These are phyloP conservation scores for Cercospora janseana DNA, from an alignment of 2,329 filamentous ascomycete genomes.

Conservation along the genomic window DNA sequence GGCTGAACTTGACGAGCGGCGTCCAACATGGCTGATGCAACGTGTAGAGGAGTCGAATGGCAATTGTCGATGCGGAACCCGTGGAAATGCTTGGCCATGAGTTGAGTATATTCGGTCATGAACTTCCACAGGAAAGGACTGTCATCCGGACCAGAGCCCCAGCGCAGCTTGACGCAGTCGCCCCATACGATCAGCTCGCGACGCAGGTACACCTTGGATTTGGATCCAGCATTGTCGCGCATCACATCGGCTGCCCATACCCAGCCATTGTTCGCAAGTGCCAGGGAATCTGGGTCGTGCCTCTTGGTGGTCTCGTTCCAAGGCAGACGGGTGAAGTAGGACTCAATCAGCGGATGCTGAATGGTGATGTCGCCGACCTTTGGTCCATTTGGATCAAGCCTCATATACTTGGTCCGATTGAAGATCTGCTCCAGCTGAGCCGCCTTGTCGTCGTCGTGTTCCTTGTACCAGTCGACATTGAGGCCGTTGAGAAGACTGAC, in stretches of 20 bases:
- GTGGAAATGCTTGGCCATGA: conserved; percentile 91
- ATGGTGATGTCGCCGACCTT: conserved; percentile 76
- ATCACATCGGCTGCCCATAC: conserved; percentile 97
- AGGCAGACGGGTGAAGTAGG: conserved; percentile 90
- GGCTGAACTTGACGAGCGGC: conserved; percentile 85
- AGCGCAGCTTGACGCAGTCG: conserved; percentile 95
- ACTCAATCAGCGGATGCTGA: conserved; percentile 79
- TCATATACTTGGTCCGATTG: conserved; percentile 92
- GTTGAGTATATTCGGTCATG: conserved; percentile 87
- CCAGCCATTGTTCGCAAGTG: conserved; percentile 95
- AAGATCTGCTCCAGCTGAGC: conserved; percentile 88
- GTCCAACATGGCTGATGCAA: conserved; percentile 92
- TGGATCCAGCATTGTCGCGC: conserved; percentile 85
- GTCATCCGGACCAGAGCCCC: conserved; percentile 75
- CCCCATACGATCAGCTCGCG: conserved; percentile 98
- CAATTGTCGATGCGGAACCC: conserved; percentile 98
- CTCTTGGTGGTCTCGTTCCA: conserved; percentile 73
- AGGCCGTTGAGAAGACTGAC: conserved; percentile 71
- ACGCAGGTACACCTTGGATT: conserved; percentile 89
- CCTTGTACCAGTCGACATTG: conserved; percentile 85
- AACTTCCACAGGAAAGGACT: conserved; percentile 93
- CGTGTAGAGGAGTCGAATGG: conserved; percentile 90
- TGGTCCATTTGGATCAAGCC: conserved; percentile 88
- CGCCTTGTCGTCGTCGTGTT: conserved; percentile 80
- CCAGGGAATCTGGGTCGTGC: conserved; percentile 72